phyloP scores from a whole-genome alignment of 495 filamentous ascomycete genomes.

The Aspergillus biplanus region DNA sequence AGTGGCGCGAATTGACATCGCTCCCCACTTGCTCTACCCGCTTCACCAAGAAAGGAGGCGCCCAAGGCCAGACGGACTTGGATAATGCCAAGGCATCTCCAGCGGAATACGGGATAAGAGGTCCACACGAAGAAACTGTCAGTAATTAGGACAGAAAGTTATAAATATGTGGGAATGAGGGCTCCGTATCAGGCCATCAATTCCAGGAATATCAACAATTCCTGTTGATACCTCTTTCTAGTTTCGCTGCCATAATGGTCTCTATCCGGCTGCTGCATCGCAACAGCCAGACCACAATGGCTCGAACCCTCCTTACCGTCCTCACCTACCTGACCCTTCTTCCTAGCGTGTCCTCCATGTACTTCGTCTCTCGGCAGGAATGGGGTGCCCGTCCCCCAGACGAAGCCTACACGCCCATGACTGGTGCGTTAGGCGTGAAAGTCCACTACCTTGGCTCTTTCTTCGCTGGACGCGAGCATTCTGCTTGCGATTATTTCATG shows the following conservation, averaged over 20 bases:
- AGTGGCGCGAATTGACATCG: no score
- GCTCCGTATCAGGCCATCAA: no score
- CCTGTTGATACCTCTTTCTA: no score
- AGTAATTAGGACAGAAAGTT: no score
- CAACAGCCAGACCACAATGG: slow-evolving; percentile 2
- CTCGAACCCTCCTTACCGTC: slow-evolving; percentile 9
- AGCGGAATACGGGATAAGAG: no score
- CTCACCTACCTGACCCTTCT: slow-evolving; percentile 1
- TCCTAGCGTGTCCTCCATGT: slow-evolving; percentile 2
- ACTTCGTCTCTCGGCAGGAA: slow-evolving; percentile 9
- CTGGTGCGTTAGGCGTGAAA: slow-evolving; percentile 8
- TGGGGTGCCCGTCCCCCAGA: slow-evolving; percentile 8
- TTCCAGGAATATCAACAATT: no score
- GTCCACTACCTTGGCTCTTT: slow-evolving; percentile 7
- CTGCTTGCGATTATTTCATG: slow-evolving; percentile 6
- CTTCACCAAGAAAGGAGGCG: no score
- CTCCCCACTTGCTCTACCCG: no score
- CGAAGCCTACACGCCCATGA: slow-evolving; percentile 11
- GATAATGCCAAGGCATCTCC: no score
- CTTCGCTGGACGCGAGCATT: background rate
- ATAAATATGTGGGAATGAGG: no score
- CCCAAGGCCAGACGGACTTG: no score
- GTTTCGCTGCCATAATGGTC: background rate
- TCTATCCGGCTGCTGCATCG: background rate
- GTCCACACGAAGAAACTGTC: no score